Evolutionary conservation across 441 rosid genomes (phyloP).

Genomic region (Croton setiger): DNA sequence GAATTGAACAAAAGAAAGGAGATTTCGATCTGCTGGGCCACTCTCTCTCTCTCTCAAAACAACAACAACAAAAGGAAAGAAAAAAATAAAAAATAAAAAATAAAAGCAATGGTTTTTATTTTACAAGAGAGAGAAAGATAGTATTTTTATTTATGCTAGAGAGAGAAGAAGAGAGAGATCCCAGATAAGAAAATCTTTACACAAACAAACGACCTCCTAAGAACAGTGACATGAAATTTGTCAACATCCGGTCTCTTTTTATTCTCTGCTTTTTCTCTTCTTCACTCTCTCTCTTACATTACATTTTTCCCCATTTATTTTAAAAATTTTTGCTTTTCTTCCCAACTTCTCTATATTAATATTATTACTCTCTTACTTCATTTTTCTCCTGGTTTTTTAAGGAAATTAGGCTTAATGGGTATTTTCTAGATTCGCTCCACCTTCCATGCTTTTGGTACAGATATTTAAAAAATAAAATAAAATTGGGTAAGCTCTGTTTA

Average conservation of each 20-base stretch:
- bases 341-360: not conserved
- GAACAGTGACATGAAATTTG: slow-evolving; percentile 94
- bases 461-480: no score
- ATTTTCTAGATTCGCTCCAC: slow-evolving; percentile 57
- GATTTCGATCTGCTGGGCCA: slow-evolving; percentile 97
- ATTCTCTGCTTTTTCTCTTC: slow-evolving; percentile 71
- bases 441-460: slow-evolving; percentile 32
- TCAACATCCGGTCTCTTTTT: slow-evolving; percentile 96
- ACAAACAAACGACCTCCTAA: slow-evolving; percentile 79
- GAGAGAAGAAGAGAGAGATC: slow-evolving; percentile 41
- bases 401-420: slow-evolving; percentile 24
- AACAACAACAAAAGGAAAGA: slow-evolving; percentile 17
- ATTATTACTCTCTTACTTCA: not conserved
- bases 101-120: slow-evolving; percentile 13
- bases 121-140: slow-evolving; percentile 15
- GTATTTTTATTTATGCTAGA: slow-evolving; percentile 16
- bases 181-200: slow-evolving; percentile 79
- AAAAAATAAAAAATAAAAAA: slow-evolving; percentile 8
- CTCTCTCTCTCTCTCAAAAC: slow-evolving; percentile 27
- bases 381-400: slow-evolving; percentile 20
- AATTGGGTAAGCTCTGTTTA: not conserved
- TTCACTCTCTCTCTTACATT: slow-evolving; percentile 13
- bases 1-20: slow-evolving; percentile 28
- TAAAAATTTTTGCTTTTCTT: not conserved
- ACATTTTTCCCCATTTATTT: not conserved